Base-by-base conservation (phyloP, 768 basidiomycete genomes). In the Tephrocybe sp. region DNA sequence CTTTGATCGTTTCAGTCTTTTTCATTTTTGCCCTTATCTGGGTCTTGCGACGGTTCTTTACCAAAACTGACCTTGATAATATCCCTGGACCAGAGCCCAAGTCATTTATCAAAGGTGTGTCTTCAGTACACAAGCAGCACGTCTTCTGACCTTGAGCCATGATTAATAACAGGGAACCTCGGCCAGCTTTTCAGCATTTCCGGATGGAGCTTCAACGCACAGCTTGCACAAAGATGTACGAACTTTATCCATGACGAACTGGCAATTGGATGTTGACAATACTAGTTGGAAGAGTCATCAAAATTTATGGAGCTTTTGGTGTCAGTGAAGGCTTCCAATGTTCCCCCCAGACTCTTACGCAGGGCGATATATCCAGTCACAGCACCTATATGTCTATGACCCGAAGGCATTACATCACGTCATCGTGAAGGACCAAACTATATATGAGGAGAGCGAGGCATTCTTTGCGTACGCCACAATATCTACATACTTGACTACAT, bases 81-180 rank as follows among this genome's bases (percentile, higher is more conserved):
- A 57, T 73, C 34, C 70, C 69, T 2, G 72, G 72, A 5, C 72
- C 71, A 0, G 57, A 52, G 13, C 52, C 62, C 6, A 36, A 50
- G 3, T 70, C 70, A 1, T 62, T 66, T 30, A 43, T 60, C 30
- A 65, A 59, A 40, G 72, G 72, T 69, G 24, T 18, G 22, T 22
- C 24, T 6, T 3, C 12, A 34, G 37, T 12, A 38, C 21, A 5
- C 37, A 3, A 6, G 19, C n/a, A 38, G 6, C 21, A 6, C n/a
- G 7, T 38, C 18, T 16, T 19, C 10, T 16, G 27, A 29, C 27
- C 22, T 42, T 9, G 19, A 41, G 11, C 8, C 7, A 29, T 4
- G 9, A 16, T 10, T 10, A 7, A 16, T 4, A n/a, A n/a, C 15
- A 56, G 55, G 55, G 3, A 56, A 53, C 23, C 9, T 56, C 15